Base-by-base conservation (phyloP, 2,329 filamentous ascomycete species). In the Exophiala sp. region DNA sequence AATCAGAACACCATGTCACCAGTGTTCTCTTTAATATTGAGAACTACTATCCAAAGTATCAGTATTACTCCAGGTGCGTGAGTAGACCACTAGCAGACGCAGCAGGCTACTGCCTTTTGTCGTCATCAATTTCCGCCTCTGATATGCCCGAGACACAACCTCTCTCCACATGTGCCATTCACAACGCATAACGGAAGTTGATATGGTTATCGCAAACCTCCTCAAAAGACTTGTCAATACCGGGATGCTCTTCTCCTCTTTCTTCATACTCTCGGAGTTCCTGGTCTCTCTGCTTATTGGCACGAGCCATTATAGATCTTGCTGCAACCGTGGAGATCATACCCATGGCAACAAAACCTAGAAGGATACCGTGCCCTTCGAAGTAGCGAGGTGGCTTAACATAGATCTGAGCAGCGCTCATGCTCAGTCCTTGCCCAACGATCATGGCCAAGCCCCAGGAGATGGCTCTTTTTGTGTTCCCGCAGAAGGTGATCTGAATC, bases 381-480 rank as follows among this genome's bases (percentile, higher is more conserved):
- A 50, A 44, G 36, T 18, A 54, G 33, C 52, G 52, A 39, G 52
- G 52, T 7, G 52, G 52, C 2, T 14, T 18, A 16, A 24, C 39
- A 18, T 54, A 54, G 14, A 54, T 49, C 32, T 50, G 46, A 9
- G 52, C 35, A 2, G 32, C 52, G 16, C n/a, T 24, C 39, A 54
- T 50, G 40, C 39, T 50, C 36, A 55, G 12, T 8, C 47, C 39
- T 16, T 52, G 53, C 3, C 34, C 53, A 34, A 47, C n/a, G 21
- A 52, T 43, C 47, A 45, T 47, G 2, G 53, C 36, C 8, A 55
- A 10, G 14, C 16, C 53, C 47, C 47, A 55, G 18, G 48, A 42
- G n/a, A 41, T 42, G 12, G 41, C 53, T 14, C 53, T 40, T 20
- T 55, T 51, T 8, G 53, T 55, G 48, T 40, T 40, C 21, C 48